A percentile compares a stretch with the other conserved stretches of the same genome.
phyloP scores from a whole-genome alignment of 2,329 filamentous ascomycete species.

The Ploettnerulaceae sp. region DNA sequence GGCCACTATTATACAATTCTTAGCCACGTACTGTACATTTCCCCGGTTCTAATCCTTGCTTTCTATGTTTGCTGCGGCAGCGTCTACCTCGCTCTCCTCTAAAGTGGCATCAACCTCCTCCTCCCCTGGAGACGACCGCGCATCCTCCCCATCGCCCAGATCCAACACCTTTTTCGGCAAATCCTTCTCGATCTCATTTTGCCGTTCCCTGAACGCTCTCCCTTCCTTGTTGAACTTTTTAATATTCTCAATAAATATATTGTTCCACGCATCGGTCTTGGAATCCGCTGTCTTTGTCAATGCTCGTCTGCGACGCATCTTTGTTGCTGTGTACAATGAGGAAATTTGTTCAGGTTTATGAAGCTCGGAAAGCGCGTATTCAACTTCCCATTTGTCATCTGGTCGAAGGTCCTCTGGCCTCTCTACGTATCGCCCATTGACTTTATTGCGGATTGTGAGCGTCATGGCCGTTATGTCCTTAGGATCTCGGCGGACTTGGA shows the following conservation, averaged over 20 bases:
- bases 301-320: constrained; percentile 48
- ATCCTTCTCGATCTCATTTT: constrained; percentile 48
- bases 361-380: constrained; percentile 71
- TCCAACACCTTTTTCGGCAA: constrained; percentile 46
- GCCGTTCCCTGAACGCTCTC: constrained; percentile 49
- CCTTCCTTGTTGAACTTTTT: constrained; percentile 50
- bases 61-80: too few species aligned
- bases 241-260: constrained; percentile 35
- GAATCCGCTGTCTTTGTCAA: constrained; percentile 34
- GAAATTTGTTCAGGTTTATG: constrained; percentile 37
- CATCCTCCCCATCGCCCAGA: constrained; percentile 10
- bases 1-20: too few species aligned
- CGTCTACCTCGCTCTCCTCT: too few species aligned
- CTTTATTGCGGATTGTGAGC: constrained; percentile 65
- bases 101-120: neutral
- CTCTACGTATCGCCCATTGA: constrained; percentile 59
- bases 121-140: too few species aligned
- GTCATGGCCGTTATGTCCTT: constrained; percentile 48
- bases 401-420: constrained; percentile 50
- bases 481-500: too few species aligned
- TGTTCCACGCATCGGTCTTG: constrained; percentile 19
- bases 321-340: constrained; percentile 51
- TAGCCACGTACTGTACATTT: too few species aligned
- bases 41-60: too few species aligned
- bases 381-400: constrained; percentile 61